Conservation (phyloP, 257 asterid species). For the Orobanche coerulescens region DNA sequence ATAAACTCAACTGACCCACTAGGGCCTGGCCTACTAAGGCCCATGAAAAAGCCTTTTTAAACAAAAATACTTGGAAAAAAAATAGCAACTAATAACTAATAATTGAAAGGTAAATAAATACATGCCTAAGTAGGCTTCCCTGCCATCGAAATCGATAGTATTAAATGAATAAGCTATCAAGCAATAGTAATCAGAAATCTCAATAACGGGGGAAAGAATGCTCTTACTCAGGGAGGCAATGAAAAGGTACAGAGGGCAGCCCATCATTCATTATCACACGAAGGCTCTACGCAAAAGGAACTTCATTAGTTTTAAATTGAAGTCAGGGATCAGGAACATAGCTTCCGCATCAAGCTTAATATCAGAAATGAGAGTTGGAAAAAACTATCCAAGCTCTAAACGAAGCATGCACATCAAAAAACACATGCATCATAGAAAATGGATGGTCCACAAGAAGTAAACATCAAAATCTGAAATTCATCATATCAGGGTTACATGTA, state of each 20-base stretch:
- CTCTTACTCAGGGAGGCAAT: slow-evolving; percentile 83
- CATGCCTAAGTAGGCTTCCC: too few relatives aligned
- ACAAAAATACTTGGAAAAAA: too few relatives aligned
- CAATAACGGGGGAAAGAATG: slow-evolving; percentile 19
- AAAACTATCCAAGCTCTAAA: background rate
- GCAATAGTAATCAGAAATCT: slow-evolving; percentile 10
- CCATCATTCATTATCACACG: slow-evolving; percentile 99
- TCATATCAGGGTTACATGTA: background rate
- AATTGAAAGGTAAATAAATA: too few relatives aligned
- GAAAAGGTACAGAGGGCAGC: slow-evolving; percentile 77
- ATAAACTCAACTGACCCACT: too few relatives aligned
- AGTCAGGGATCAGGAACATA: slow-evolving; percentile 13
- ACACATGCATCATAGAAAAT: background rate
- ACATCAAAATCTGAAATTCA: slow-evolving; percentile 14
- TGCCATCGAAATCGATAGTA: too few relatives aligned
- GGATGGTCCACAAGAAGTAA: background rate
- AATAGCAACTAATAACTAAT: too few relatives aligned
- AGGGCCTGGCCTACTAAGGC: too few relatives aligned
- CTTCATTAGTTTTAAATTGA: slow-evolving; percentile 25
- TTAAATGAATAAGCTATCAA: slow-evolving; percentile 5
- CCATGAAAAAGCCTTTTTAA: too few relatives aligned
- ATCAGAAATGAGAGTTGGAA: background rate
- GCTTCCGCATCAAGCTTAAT: slow-evolving; percentile 9
- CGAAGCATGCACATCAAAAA: background rate
- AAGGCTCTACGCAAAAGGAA: slow-evolving; percentile 56